These are phyloP conservation scores for Scutellaria baicalensis DNA, from an alignment of 257 asterid species.

Conservation along the genomic window DNA sequence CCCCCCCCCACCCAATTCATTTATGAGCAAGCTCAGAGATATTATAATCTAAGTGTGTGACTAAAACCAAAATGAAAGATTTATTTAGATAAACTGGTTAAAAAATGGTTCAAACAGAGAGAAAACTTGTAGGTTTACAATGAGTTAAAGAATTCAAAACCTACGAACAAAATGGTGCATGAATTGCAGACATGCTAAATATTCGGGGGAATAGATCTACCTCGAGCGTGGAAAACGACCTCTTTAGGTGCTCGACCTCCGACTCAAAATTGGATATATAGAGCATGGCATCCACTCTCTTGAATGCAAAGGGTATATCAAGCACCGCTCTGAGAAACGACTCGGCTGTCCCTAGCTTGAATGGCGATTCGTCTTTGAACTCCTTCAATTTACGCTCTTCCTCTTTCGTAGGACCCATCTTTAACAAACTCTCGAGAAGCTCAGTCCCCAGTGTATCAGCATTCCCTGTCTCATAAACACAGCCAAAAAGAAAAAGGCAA, in stretches of 20 bases:
- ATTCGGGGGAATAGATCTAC: constrained; percentile 17
- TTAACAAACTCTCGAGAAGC: constrained; percentile 63
- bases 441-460: constrained; percentile 60
- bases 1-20: no score
- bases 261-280: constrained; percentile 60
- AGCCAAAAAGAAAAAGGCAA: background rate
- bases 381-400: constrained; percentile 61
- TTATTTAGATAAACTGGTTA: no score
- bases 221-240: constrained; percentile 71
- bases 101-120: no score
- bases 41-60: no score
- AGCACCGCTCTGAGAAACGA: constrained; percentile 68
- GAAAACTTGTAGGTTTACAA: no score
- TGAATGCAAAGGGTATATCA: constrained; percentile 67
- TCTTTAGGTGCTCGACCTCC: constrained; percentile 59
- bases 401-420: constrained; percentile 81
- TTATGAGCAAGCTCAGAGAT: no score
- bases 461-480: constrained; percentile 38
- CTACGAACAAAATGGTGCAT: no score
- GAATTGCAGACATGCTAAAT: no score
- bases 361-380: constrained; percentile 45
- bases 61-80: no score
- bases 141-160: no score
- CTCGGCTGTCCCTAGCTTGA: constrained; percentile 70
- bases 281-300: constrained; percentile 80